Percentiles rank a stretch among this genome's conserved stretches.
These are phyloP conservation scores for Phytophthora multivora DNA, from an alignment of 352 stramenopile genomes.

Conservation along the genomic window DNA sequence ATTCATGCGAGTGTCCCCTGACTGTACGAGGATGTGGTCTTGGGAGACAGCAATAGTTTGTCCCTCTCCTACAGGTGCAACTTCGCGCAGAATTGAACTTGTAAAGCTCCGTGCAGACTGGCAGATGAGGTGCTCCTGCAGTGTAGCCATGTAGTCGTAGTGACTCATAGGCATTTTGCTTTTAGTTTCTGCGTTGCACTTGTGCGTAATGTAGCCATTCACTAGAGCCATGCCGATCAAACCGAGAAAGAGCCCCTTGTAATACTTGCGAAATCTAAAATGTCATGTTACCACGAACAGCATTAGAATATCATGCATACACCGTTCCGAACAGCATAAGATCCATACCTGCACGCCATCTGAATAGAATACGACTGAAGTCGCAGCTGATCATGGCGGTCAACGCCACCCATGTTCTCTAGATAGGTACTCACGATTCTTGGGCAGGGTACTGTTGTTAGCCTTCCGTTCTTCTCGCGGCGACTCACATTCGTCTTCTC, in stretches of 20 bases:
- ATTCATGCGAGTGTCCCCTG: background rate
- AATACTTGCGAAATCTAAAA: conserved; percentile 19
- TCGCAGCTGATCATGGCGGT: conserved; percentile 26
- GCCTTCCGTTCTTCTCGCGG: background rate
- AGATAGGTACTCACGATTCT: background rate
- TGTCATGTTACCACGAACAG: background rate
- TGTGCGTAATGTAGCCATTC: conserved; percentile 21
- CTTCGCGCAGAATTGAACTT: background rate
- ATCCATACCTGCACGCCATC: conserved; percentile 1
- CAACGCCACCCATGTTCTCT: conserved; percentile 16
- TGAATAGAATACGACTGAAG: conserved; percentile 28
- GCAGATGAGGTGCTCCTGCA: background rate
- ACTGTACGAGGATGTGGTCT: background rate
- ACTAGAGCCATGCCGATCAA: conserved; percentile 30
- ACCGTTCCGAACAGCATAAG: background rate
- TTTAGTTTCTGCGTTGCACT: background rate
- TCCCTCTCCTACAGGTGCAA: background rate
- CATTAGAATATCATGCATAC: background rate
- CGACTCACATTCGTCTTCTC: background rate
- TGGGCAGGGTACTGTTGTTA: background rate
- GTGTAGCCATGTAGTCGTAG: background rate
- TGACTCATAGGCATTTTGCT: background rate
- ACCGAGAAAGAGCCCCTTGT: conserved; percentile 19
- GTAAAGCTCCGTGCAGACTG: background rate
- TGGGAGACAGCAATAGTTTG: background rate